These are phyloP conservation scores for Cytospora schulzeri DNA, from an alignment of 2,329 filamentous ascomycete genomes.

Conservation along the genomic window DNA sequence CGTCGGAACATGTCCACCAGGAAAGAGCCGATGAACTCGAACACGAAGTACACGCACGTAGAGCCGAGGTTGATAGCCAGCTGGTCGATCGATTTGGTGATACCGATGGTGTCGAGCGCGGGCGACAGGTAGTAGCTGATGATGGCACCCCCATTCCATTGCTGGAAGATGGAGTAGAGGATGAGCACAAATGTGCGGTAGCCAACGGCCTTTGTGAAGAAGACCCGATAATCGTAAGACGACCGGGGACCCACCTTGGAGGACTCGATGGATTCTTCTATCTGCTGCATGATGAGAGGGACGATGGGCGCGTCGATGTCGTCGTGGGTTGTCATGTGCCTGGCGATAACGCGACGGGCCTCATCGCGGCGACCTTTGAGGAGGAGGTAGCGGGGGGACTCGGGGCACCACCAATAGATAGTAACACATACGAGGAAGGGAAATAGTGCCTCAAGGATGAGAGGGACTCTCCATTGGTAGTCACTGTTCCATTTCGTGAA, in stretches of 20 bases:
- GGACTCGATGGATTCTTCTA: slow-evolving; percentile 47
- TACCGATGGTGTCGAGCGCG: slow-evolving; percentile 46
- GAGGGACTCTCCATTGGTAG: slow-evolving; percentile 42
- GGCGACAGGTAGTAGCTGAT: slow-evolving; percentile 45
- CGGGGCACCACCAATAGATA: slow-evolving; percentile 44
- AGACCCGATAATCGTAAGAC: slow-evolving; percentile 49
- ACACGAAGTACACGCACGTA: slow-evolving; percentile 49
- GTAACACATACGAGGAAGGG: slow-evolving; percentile 48
- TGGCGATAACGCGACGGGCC: slow-evolving; percentile 40
- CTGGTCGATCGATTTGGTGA: slow-evolving; percentile 40
- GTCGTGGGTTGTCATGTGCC: slow-evolving; percentile 45
- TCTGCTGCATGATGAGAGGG: slow-evolving; percentile 44
- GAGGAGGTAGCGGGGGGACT: slow-evolving; percentile 39
- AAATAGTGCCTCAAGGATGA: slow-evolving; percentile 50
- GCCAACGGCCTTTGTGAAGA: slow-evolving; percentile 46
- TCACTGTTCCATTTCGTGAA: slow-evolving; percentile 41
- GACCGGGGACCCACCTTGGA: slow-evolving; percentile 40
- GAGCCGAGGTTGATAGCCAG: slow-evolving; percentile 47
- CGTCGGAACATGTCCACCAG: slow-evolving; percentile 46
- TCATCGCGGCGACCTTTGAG: slow-evolving; percentile 38
- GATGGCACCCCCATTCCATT: slow-evolving; percentile 51
- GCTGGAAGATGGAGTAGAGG: slow-evolving; percentile 49
- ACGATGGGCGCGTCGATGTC: slow-evolving; percentile 45
- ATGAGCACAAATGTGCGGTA: slow-evolving; percentile 47
- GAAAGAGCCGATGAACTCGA: slow-evolving; percentile 45